phyloP scores from a whole-genome alignment of 345 rosid species.

The Ceriops zippeliana region DNA sequence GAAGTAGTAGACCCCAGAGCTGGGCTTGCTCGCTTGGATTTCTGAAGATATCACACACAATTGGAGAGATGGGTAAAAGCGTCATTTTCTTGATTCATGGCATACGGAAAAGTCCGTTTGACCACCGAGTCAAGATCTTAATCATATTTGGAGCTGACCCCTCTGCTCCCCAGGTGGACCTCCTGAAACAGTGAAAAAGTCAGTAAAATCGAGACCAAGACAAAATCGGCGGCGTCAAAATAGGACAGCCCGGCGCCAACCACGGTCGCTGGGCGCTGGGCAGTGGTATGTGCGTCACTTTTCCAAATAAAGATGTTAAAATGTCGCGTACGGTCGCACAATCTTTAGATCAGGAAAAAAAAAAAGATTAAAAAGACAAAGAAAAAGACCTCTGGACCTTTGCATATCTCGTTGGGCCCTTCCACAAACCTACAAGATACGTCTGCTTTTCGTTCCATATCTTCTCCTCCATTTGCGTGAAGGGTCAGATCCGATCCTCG shows the following conservation, averaged over 20 bases:
- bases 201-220: neutral
- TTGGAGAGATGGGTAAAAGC: no score
- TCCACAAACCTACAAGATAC: no score
- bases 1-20: no score
- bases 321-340: neutral
- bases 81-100: no score
- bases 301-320: neutral
- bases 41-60: no score
- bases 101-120: neutral
- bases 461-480: slow-evolving; percentile 9
- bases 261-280: neutral
- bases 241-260: slow-evolving; percentile 20
- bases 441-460: no score
- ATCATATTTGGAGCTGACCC: neutral
- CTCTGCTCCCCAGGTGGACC: no score
- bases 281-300: neutral
- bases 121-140: neutral
- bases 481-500: neutral
- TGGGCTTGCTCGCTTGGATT: no score
- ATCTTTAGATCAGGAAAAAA: neutral
- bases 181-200: neutral
- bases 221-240: slow-evolving; percentile 29
- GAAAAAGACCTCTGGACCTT: no score
- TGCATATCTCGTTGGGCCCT: no score
- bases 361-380: no score